These are phyloP conservation scores for Geotrichum restrictum DNA, from an alignment of 1,139 yeast species.

Conservation along the genomic window DNA sequence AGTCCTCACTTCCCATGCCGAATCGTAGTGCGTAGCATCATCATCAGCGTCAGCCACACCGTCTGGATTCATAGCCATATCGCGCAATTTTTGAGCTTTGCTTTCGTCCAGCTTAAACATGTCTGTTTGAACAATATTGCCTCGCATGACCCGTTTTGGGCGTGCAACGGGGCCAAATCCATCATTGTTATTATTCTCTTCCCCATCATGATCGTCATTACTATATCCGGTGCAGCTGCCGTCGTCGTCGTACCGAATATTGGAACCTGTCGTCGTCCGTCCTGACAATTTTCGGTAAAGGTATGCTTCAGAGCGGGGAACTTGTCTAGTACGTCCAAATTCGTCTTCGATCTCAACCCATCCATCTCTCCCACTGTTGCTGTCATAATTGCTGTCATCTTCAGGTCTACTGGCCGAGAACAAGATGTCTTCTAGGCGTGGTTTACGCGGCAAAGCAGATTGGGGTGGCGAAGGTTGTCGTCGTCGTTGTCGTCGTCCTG, in stretches of 20 bases:
- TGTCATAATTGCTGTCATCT: conserved; percentile 4
- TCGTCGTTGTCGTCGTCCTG: background rate
- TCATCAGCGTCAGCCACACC: too few species aligned
- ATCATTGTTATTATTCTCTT: background rate
- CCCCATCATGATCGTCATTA: background rate
- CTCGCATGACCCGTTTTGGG: conserved; percentile 13
- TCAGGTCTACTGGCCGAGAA: background rate
- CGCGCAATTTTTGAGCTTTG: conserved; percentile 11
- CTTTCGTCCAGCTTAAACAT: conserved; percentile 16
- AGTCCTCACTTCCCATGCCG: conserved; percentile 19
- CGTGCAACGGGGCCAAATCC: conserved; percentile 8
- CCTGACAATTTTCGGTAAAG: conserved; percentile 11
- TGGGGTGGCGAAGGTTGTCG: background rate
- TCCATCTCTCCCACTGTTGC: conserved; percentile 6
- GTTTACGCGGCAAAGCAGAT: conserved; percentile 1
- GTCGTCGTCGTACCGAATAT: background rate
- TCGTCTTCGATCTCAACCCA: conserved; percentile 36
- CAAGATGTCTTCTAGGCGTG: conserved; percentile 12
- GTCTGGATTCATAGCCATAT: background rate
- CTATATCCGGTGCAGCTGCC: background rate
- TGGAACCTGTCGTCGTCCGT: too few species aligned
- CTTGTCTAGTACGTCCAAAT: conserved; percentile 35
- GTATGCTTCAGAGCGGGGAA: conserved; percentile 25
- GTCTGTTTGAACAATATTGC: conserved; percentile 13
- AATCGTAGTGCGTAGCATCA: conserved; percentile 17